Conservation (phyloP, 192 early-diverging fungal genomes). For the Coemansia sp. region DNA sequence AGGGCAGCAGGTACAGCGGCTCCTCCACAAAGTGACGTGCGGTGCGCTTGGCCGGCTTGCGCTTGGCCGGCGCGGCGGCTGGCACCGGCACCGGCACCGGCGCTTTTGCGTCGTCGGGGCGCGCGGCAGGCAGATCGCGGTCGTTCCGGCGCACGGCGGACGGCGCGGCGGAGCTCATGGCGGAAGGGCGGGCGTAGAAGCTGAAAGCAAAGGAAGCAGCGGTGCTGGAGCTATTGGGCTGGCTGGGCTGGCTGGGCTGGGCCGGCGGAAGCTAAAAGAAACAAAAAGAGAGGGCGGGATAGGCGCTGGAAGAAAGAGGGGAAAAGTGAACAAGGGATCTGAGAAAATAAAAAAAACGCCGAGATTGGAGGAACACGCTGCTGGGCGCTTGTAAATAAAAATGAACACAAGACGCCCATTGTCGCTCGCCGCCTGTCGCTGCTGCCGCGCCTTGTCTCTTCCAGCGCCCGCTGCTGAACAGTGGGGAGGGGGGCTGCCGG, state of each 20-base stretch:
- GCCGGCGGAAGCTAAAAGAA: neutral
- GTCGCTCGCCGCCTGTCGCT: neutral
- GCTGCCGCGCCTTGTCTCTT: neutral
- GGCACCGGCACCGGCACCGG: neutral
- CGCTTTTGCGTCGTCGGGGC: neutral
- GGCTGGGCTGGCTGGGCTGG: neutral
- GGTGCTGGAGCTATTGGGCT: neutral
- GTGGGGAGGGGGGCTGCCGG: neutral
- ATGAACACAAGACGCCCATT: neutral
- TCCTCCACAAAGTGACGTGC: constrained; percentile 51
- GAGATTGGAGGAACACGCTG: neutral
- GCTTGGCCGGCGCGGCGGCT: constrained; percentile 7
- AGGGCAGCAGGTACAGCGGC: constrained; percentile 43
- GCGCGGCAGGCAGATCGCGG: neutral
- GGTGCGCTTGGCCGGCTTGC: constrained; percentile 40
- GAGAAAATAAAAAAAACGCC: constrained; percentile 3
- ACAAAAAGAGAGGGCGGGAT: constrained; percentile 11
- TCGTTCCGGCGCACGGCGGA: neutral
- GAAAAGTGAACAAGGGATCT: constrained; percentile 16
- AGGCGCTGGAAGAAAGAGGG: constrained; percentile 8
- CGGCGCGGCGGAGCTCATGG: neutral
- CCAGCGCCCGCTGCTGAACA: neutral
- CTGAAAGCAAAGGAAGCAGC: too few species aligned
- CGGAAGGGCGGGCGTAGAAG: neutral
- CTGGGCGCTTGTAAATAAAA: neutral